These are phyloP conservation scores for Aspergillus oerlinghausenensis DNA, from an alignment of 2,329 filamentous ascomycete genomes.

Conservation along the genomic window DNA sequence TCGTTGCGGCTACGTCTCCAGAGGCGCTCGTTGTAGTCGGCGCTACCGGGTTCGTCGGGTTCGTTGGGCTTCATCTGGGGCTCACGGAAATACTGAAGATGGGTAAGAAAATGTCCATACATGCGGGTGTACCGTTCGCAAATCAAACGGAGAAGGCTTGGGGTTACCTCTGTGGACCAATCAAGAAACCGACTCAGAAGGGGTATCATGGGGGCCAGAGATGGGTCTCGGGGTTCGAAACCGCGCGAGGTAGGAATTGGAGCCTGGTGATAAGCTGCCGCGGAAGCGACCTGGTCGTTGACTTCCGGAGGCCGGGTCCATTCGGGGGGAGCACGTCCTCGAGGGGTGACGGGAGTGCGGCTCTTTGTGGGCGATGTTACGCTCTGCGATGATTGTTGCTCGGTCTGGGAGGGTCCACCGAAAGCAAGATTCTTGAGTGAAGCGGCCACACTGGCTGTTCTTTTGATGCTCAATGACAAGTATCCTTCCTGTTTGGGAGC, in stretches of 20 bases:
- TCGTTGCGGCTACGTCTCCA: slow-evolving; percentile 94
- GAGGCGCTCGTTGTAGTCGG: slow-evolving; percentile 90
- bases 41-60: slow-evolving; percentile 91
- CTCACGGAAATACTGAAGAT: slow-evolving; percentile 76
- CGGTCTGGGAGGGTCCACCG: slow-evolving; percentile 40
- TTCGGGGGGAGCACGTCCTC: slow-evolving; percentile 52
- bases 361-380: slow-evolving; percentile 28
- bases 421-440: slow-evolving; percentile 60
- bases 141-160: slow-evolving; percentile 13
- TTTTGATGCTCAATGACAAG: slow-evolving; percentile 55
- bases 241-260: slow-evolving; percentile 74
- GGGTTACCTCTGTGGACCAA: slow-evolving; percentile 75
- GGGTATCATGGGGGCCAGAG: slow-evolving; percentile 62
- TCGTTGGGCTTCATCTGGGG: slow-evolving; percentile 97
- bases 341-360: slow-evolving; percentile 39
- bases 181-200: slow-evolving; percentile 80
- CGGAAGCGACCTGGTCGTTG: slow-evolving; percentile 61
- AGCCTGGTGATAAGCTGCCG: slow-evolving; percentile 70
- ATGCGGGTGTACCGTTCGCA: slow-evolving; percentile 6
- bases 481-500: slow-evolving; percentile 57
- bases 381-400: slow-evolving; percentile 23
- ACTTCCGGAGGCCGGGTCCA: slow-evolving; percentile 68
- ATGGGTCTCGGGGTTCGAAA: slow-evolving; percentile 60
- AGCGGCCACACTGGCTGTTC: slow-evolving; percentile 61
- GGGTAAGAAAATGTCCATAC: slow-evolving; percentile 24